A percentile compares a stretch with the other conserved stretches of the same genome.
Conservation (phyloP, 768 basidiomycete species). For the Asterophora lycoperdoides region DNA sequence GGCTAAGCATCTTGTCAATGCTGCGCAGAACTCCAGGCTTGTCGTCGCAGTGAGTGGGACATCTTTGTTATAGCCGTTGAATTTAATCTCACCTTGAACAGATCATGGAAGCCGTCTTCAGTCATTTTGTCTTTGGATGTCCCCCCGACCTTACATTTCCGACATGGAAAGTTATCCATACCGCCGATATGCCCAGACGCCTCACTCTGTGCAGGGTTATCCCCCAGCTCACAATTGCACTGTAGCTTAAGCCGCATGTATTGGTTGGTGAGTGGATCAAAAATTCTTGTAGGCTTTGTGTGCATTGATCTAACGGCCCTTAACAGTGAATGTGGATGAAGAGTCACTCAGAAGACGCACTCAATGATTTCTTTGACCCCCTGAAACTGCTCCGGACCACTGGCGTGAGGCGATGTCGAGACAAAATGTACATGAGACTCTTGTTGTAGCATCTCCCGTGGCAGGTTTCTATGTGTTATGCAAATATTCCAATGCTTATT, state of each 20-base stretch:
- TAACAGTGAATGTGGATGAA: neutral
- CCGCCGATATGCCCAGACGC: slow-evolving; percentile 35
- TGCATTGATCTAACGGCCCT: slow-evolving; percentile 31
- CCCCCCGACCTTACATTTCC: slow-evolving; percentile 36
- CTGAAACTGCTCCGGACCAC: slow-evolving; percentile 33
- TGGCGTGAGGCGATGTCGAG: slow-evolving; percentile 34
- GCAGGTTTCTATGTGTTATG: slow-evolving; percentile 32
- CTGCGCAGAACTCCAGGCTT: no score
- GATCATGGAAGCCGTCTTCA: slow-evolving; percentile 28
- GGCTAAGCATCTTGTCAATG: no score
- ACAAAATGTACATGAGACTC: slow-evolving; percentile 35
- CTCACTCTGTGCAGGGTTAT: slow-evolving; percentile 40
- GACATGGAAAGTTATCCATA: slow-evolving; percentile 36
- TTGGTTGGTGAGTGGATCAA: slow-evolving; percentile 21
- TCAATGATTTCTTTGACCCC: slow-evolving; percentile 28
- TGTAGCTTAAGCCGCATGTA: slow-evolving; percentile 24
- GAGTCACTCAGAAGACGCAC: slow-evolving; percentile 18
- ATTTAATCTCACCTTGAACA: no score
- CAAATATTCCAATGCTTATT: slow-evolving; percentile 44
- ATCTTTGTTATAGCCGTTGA: no score
- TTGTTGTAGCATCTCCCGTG: slow-evolving; percentile 30
- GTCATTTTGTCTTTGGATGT: slow-evolving; percentile 27
- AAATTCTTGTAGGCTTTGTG: slow-evolving; percentile 26
- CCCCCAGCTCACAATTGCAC: slow-evolving; percentile 27
- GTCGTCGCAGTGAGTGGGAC: no score